Conservation (phyloP, 2,329 filamentous ascomycete genomes). For the Ascochyta fabae region DNA sequence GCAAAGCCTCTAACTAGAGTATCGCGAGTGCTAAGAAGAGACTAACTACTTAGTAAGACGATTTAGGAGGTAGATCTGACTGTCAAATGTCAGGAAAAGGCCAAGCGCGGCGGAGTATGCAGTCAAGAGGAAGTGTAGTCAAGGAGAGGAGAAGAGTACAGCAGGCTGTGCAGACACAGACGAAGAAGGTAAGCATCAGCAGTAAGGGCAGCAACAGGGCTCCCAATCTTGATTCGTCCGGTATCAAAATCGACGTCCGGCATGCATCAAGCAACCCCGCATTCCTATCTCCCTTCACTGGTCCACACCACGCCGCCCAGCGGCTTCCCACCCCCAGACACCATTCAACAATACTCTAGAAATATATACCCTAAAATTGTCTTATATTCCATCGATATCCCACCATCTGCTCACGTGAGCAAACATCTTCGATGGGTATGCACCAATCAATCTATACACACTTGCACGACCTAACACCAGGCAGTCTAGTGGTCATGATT, state of each 20-base stretch:
- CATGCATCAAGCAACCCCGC: not conserved
- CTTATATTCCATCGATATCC: not conserved
- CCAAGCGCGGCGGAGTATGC: too few species aligned
- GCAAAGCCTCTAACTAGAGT: too few species aligned
- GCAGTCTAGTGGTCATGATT: conserved; percentile 47
- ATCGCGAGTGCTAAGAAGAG: too few species aligned
- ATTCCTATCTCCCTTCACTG: not conserved
- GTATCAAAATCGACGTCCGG: not conserved
- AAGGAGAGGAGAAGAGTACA: too few species aligned
- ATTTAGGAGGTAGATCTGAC: too few species aligned
- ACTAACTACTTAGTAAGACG: too few species aligned
- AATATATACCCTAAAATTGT: not conserved
- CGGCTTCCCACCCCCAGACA: too few species aligned
- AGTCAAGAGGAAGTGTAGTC: too few species aligned
- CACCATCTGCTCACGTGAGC: conserved; percentile 13
- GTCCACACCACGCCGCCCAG: not conserved
- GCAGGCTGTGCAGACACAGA: too few species aligned
- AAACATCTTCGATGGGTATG: conserved; percentile 14
- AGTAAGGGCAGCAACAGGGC: not conserved
- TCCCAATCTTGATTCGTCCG: not conserved
- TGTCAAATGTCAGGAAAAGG: too few species aligned
- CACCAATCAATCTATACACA: not conserved
- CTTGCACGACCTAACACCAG: conserved; percentile 6
- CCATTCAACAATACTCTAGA: not conserved
- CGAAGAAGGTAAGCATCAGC: not conserved